Percentiles rank a stretch among this genome's conserved stretches.
Conservation (phyloP, 2,329 filamentous ascomycete genomes). For the Aspergillus flavus region DNA sequence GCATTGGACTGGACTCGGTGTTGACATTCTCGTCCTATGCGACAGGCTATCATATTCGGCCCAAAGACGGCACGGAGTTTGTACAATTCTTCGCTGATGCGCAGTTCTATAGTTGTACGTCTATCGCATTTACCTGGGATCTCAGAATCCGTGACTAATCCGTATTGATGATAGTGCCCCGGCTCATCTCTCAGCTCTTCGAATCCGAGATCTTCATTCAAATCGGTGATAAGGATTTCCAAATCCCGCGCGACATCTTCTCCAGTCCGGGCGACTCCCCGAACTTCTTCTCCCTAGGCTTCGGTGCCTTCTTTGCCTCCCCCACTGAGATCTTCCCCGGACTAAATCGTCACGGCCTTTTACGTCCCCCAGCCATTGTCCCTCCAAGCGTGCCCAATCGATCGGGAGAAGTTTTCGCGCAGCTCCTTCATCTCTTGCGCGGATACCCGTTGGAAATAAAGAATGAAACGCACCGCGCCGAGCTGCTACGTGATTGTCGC, state of each 20-base stretch:
- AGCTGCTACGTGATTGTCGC: constrained; percentile 80
- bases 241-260: constrained; percentile 87
- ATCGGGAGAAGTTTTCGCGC: constrained; percentile 79
- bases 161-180: constrained; percentile 66
- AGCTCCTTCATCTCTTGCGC: constrained; percentile 77
- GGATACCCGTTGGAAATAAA: constrained; percentile 81
- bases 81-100: constrained; percentile 92
- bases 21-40: neutral
- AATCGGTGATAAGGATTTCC: constrained; percentile 84
- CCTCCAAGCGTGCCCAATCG: constrained; percentile 80
- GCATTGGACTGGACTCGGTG: neutral
- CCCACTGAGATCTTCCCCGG: constrained; percentile 84
- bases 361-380: constrained; percentile 82
- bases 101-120: constrained; percentile 84
- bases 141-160: neutral
- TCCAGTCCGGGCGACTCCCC: constrained; percentile 83
- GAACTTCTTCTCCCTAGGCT: constrained; percentile 93
- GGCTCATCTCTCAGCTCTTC: constrained; percentile 86
- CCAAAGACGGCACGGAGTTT: constrained; percentile 81
- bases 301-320: constrained; percentile 81
- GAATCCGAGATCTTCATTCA: constrained; percentile 86
- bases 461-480: constrained; percentile 73
- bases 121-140: neutral
- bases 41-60: constrained; percentile 77
- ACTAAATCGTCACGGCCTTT: constrained; percentile 73